Evolutionary conservation across 495 filamentous ascomycete species (phyloP), one percentile per base, ranked within the genome.

Genomic region (Penicillium cinerascens): DNA sequence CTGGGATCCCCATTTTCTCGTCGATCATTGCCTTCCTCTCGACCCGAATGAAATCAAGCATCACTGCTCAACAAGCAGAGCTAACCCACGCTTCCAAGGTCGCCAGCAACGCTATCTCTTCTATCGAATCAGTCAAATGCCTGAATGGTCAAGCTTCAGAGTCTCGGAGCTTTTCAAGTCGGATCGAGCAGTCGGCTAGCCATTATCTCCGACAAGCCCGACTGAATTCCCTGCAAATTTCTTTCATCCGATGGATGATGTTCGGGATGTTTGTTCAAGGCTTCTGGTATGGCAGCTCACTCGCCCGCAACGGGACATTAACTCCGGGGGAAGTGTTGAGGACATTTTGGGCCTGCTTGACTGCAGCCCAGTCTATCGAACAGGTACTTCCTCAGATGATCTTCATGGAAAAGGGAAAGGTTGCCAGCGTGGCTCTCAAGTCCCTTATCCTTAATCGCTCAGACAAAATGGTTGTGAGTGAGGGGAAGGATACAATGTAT

Each of bases 41-140:
- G 1, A 65, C 73, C 1, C 75, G 70, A 41, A 80, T 93, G 46
- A 82, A 86, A 46, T 61, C 78, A 6, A 83, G 79, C 26, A 86
- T 95, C 29, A 78, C 82, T 51, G 72, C 61, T 11, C 92, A 98
- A 62, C 83, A 86, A 55, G 60, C 63, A 1, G 81, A 88, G 54
- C 81, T 97, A 0, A 77, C 78, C 4, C 63, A 76, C 48, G 90
- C 92, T 0, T 85, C 91, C 0, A 92, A 91, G 65, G 72, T 82
- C 27, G 82, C 83, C 11, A 86, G 80, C 25, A 86, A 79, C 21
- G 82, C 90, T 0, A 79, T 91, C 11, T 72, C 77, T 0, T 81
- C 81, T 4, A 92, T 98, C 41, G 91, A 95, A 51, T 83, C 88
- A 0, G 90, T 97, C 58, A 97, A 97, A 65, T 86, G 80, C 29